These are phyloP conservation scores for Clarkia xantiana DNA, from an alignment of 345 rosid genomes.

Conservation along the genomic window DNA sequence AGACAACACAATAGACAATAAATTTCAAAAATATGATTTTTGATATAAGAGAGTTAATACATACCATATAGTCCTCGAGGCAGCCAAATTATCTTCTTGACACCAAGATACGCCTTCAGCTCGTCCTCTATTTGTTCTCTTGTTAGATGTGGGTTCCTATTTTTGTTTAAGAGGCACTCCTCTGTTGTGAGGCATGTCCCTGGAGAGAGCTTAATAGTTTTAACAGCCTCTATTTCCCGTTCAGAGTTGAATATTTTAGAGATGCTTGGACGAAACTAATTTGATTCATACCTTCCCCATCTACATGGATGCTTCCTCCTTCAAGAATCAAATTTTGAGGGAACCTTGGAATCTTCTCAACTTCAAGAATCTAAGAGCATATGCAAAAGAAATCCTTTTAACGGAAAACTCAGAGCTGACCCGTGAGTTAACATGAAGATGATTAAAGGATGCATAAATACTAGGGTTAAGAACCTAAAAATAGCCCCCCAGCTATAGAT, in stretches of 20 bases:
- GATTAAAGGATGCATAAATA: not conserved
- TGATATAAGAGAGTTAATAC: not conserved
- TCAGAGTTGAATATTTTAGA: too few relatives aligned
- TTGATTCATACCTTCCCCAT: slow-evolving; percentile 63
- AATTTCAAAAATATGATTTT: too few relatives aligned
- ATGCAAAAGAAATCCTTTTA: slow-evolving; percentile 3
- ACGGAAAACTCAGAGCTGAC: slow-evolving; percentile 4
- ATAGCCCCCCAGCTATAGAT: too few relatives aligned
- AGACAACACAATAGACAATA: too few relatives aligned
- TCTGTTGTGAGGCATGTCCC: slow-evolving; percentile 90
- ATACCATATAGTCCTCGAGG: slow-evolving; percentile 74
- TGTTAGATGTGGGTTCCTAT: slow-evolving; percentile 62
- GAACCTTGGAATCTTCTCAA: slow-evolving; percentile 67
- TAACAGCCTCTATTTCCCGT: too few relatives aligned
- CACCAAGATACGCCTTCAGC: slow-evolving; percentile 64
- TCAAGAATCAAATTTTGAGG: slow-evolving; percentile 63
- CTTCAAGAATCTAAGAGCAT: slow-evolving; percentile 44
- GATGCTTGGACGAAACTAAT: not conserved
- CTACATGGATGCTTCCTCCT: slow-evolving; percentile 99
- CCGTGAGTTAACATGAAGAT: not conserved
- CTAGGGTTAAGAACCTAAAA: too few relatives aligned
- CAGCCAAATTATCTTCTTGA: slow-evolving; percentile 62
- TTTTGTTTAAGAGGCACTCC: slow-evolving; percentile 84
- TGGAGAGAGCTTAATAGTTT: slow-evolving; percentile 10
- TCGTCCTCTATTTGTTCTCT: slow-evolving; percentile 70